Evolutionary conservation across 129 eudicot genomes (phyloP), one percentile per base, ranked within the genome.

Genomic region (Flaveria ramosissima): DNA sequence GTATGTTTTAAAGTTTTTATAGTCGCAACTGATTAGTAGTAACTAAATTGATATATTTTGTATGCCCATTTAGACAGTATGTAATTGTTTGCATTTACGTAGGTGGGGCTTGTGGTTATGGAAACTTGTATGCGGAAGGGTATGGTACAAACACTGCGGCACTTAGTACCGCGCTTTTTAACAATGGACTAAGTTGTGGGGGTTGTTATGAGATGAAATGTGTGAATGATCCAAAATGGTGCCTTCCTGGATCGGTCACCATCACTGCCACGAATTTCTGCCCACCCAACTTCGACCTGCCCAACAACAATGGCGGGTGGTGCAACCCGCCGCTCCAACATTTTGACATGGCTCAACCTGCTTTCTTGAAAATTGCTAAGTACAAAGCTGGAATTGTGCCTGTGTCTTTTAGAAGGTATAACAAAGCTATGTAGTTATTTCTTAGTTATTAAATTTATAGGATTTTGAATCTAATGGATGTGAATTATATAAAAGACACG

Each of bases 1-100:
- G 89, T 82, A 82, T n/a, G 79, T 78, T 30, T 30, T 24, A 30
- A 23, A 62, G 6, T 45, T 46, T 24, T 4, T 9, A 5, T 6
- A 13, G 2, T 41, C 12, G 15, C 14, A 3, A 17, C 45, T 68
- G 9, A 17, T 65, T 2, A 32, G 12, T 65, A 36, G 16, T 30
- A 30, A 30, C 6, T 30, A 30, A 30, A 3, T 3, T 30, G 5
- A 30, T 30, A 30, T 30, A 30, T 30, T 30, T 30, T 27, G 4
- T 30, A 30, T 30, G 36, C 36, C 36, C 6, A 23, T 59, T 13
- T 6, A 57, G 15, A 23, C 21, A 23, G 7, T 11, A 1, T 13
- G 14, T 23, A 27, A 62, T 27, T 62, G 9, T 5, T 14, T 14
- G 19, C 19, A 26, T 62, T 13, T 62, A 4, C 14, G 68, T 0